Base-by-base conservation (phyloP, 2,329 filamentous ascomycete species). In the Metarhizium robertsii region DNA sequence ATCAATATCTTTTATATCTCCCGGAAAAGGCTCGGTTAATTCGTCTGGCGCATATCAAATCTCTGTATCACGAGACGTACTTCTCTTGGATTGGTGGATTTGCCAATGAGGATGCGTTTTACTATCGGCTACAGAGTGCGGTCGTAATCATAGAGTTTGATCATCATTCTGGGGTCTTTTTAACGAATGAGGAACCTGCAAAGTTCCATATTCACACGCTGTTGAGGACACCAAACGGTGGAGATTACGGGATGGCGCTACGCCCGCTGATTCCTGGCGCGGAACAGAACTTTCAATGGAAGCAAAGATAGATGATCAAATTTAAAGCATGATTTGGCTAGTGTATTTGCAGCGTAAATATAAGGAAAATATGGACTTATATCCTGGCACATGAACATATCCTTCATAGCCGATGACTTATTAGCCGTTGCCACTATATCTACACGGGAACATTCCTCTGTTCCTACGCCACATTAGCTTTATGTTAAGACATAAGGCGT, bases 171-270 rank as follows among this genome's bases (percentile, higher is more conserved):
- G 87, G 88, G 0, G 88, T 92, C 0, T 92, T 91, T 61, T 68
- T 92, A 63, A 83, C 78, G 1, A 92, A 92, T 65, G 75, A 75
- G 52, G 80, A 88, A 68, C 88, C 88, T 0, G 84, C 83, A 36
- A 88, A 87, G 68, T 92, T 89, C 62, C 88, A 92, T 62, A 87
- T 89, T 25, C 88, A 92, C 66, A 92, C 88, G 0, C 70, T 90
- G 53, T 70, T 89, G 59, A 71, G 88, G 40, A 85, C 81, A 36
- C 88, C 88, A 0, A 92, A 92, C 67, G 82, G 73, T 0, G 88
- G 88, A 0, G 88, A 92, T 65, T 92, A 92, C 66, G 88, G 88
- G 0, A 79, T 76, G 69, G 78, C 77, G 0, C 55, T 81, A 52
- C 64, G 74, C 56, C 62, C 61, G 3, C 54, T 75, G 61, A 68